Evolutionary conservation across 2,329 filamentous ascomycete genomes (phyloP).

Genomic region (Fusarium sp.): DNA sequence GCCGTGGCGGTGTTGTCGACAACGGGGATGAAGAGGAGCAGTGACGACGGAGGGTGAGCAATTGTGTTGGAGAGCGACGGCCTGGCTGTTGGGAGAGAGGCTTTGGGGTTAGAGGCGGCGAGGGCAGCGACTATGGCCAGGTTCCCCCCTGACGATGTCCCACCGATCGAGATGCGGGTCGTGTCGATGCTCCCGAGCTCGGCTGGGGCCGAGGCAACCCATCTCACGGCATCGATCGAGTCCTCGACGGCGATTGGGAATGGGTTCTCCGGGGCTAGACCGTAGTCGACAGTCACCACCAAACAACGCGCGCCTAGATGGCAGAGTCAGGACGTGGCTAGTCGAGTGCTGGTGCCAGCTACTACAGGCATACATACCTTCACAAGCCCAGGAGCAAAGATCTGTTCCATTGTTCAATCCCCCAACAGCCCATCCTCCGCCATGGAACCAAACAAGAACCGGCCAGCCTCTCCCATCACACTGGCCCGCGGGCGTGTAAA

Average conservation of each 20-base stretch:
- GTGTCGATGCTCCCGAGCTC: constrained; percentile 47
- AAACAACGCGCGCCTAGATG: constrained; percentile 43
- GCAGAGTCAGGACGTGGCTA: constrained; percentile 26
- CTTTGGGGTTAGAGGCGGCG: constrained; percentile 33
- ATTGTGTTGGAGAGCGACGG: constrained; percentile 30
- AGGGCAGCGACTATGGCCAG: constrained; percentile 45
- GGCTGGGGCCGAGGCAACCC: constrained; percentile 43
- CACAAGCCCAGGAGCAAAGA: constrained; percentile 53
- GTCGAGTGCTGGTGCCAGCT: too few relatives aligned
- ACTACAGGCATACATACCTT: constrained; percentile 40
- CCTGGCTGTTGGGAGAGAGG: constrained; percentile 34
- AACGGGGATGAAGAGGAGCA: constrained; percentile 52
- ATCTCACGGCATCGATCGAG: constrained; percentile 51
- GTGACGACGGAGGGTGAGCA: constrained; percentile 19
- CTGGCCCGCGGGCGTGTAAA: constrained; percentile 50
- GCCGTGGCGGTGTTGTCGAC: constrained; percentile 55
- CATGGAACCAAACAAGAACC: constrained; percentile 58
- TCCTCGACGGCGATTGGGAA: constrained; percentile 56
- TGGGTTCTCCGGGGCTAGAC: constrained; percentile 55
- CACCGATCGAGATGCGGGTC: constrained; percentile 49
- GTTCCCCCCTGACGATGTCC: constrained; percentile 51
- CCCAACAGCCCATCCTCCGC: constrained; percentile 59
- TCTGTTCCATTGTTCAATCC: constrained; percentile 54
- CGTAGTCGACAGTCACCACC: constrained; percentile 54
- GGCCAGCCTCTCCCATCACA: constrained; percentile 53